Percentiles rank a stretch among this genome's conserved stretches.
Conservation (phyloP, 768 basidiomycete species). For the Paxillus rubicundulus region DNA sequence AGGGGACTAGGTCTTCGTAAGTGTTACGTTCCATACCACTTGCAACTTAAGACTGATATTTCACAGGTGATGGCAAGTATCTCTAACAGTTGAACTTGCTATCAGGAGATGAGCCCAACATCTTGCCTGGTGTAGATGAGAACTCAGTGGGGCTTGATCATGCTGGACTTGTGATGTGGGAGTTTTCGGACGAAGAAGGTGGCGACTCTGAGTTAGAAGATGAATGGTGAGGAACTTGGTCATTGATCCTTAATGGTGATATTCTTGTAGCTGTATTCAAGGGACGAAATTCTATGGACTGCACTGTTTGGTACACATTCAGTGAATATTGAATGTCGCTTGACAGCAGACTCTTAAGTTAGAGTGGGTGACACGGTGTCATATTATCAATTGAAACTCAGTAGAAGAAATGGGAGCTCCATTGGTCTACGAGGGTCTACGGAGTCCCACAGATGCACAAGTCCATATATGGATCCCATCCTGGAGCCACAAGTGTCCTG, state of each 20-base stretch:
- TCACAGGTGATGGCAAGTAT: background rate
- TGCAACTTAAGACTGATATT: background rate
- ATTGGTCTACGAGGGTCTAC: no score
- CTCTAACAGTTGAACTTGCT: background rate
- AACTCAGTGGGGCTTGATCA: background rate
- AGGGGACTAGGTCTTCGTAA: constrained; percentile 4
- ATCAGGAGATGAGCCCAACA: background rate
- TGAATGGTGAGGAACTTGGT: background rate
- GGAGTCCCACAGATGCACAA: background rate
- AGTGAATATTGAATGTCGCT: no score
- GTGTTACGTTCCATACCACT: background rate
- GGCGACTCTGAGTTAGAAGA: no score
- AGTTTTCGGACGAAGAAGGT: background rate
- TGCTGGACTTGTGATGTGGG: background rate
- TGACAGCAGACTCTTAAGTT: no score
- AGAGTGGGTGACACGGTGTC: no score
- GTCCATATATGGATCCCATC: background rate
- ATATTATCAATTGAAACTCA: no score
- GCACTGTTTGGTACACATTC: no score
- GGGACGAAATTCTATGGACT: no score
- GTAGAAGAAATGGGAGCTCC: no score
- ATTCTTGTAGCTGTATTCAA: no score
- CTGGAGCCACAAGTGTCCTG: background rate
- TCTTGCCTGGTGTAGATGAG: background rate
- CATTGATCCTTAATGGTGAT: no score